Conservation (phyloP, 352 stramenopile species). For the Globisporangium barbulae region DNA sequence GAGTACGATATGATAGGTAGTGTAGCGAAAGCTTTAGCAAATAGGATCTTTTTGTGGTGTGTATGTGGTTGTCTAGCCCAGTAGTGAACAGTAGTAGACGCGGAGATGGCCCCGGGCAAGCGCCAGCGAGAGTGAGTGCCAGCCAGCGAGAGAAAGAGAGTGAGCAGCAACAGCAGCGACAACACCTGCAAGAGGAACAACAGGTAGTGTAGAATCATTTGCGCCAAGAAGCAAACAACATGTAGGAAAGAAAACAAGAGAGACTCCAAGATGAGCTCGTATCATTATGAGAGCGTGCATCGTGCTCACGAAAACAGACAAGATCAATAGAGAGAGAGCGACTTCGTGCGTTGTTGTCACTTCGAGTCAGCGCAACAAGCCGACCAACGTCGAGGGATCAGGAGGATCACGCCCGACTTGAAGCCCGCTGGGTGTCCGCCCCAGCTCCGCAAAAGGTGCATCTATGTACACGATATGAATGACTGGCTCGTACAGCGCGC, state of each 20-base stretch:
- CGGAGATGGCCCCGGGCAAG: background rate
- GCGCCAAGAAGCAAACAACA: constrained; percentile 3
- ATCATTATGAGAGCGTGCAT: background rate
- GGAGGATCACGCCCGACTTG: background rate
- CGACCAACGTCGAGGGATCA: background rate
- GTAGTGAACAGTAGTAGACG: constrained; percentile 16
- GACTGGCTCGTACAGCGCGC: constrained; percentile 3
- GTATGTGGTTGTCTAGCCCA: constrained; percentile 9
- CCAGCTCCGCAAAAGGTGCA: background rate
- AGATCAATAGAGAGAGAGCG: background rate
- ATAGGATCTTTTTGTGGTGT: constrained; percentile 20
- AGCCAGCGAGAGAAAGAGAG: background rate
- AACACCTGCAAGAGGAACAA: background rate
- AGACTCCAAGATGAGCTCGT: constrained; percentile 1
- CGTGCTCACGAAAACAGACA: background rate
- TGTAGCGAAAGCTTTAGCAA: constrained; percentile 19
- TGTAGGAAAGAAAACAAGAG: constrained; percentile 8
- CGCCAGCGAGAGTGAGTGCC: background rate
- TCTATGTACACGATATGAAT: background rate
- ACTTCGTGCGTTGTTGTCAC: background rate
- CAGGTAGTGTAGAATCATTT: constrained; percentile 9
- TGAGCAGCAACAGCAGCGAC: constrained; percentile 9
- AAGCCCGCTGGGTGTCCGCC: background rate
- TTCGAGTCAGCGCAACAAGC: constrained; percentile 6
- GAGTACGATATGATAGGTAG: constrained; percentile 23